Conservation (phyloP, 192 early-diverging fungal species). For the Coemansia sp. region DNA sequence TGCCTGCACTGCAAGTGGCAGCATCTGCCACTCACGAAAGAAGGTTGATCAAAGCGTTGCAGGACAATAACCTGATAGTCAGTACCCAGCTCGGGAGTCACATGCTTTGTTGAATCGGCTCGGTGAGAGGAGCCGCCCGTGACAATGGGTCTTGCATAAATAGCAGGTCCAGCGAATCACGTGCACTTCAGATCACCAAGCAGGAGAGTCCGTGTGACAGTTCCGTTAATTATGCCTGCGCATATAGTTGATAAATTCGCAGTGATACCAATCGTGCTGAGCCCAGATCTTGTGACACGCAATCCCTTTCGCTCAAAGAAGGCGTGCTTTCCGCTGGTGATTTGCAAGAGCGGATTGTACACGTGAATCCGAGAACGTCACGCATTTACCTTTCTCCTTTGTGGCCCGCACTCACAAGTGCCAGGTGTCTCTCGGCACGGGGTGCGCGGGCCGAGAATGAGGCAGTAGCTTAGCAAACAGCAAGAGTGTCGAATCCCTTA, state of each 20-base stretch:
- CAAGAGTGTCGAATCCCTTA: not conserved
- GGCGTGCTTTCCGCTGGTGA: not conserved
- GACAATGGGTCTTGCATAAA: not conserved
- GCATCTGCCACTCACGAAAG: conserved; percentile 1
- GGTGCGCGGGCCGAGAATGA: not conserved
- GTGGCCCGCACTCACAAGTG: conserved; percentile 1
- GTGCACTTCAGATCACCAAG: conserved; percentile 1
- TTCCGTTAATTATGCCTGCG: conserved; percentile 2
- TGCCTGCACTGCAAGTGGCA: not conserved
- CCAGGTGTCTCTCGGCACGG: not conserved
- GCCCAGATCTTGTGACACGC: conserved; percentile 2
- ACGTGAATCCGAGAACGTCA: not conserved
- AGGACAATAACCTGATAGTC: not conserved
- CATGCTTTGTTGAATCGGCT: not conserved
- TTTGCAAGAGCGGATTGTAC: not conserved
- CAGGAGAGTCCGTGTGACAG: not conserved
- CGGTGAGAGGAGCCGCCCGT: not conserved
- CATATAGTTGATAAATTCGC: not conserved
- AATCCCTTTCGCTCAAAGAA: not conserved
- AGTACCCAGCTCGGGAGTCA: not conserved
- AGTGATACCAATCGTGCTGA: not conserved
- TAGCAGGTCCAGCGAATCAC: not conserved
- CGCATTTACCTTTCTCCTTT: not conserved
- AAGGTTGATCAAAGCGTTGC: not conserved
- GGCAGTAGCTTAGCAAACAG: not conserved